Evolutionary conservation across 352 stramenopile genomes (phyloP), one percentile per base, ranked within the genome.

Genomic region (Lagenidium giganteum): DNA sequence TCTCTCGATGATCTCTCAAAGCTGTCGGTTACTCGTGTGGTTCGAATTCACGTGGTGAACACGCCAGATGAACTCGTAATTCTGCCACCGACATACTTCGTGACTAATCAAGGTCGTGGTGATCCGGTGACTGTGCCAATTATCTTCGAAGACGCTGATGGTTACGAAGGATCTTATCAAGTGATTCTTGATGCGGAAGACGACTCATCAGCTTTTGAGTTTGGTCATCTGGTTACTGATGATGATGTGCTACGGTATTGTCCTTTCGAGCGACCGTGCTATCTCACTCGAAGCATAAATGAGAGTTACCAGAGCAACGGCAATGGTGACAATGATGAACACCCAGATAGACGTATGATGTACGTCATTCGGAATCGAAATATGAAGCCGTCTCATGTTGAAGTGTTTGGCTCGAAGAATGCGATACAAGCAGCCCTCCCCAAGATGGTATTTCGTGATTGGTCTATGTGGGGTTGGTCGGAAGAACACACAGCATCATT

Each of bases 21-120:
- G 3, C 8, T 25, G 17, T 42, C 25, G 9, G 18, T 43, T 13
- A 7, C 48, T 8, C 63, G 69, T n/a, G 57, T 57, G 33, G 37
- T 89, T n/a, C 42, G 64, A 22, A 35, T 90, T 11, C 56, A 70
- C n/a, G 72, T 87, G n/a, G 21, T 68, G 0, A 81, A 69, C 27
- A 47, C 62, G 8, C 63, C 64, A 1, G 75, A 87, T 29, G 36
- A 51, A 11, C 24, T 90, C 8, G 18, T 57, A 22, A 46, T 87
- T 13, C 25, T 86, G 4, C 70, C 75, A 12, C 78, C 74, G 0
- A 68, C 56, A 16, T 22, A 47, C 4, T 73, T 80, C 13, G 48
- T 41, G 4, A 47, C 61, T 11, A 69, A 66, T n/a, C 16, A 39
- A 20, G 50, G 52, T 0, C 48, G 39, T 23, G 49, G 36, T 9